Evolutionary conservation across 306 rosid species (phyloP), one percentile per base, ranked within the genome.

Genomic region (Geum urbanum): DNA sequence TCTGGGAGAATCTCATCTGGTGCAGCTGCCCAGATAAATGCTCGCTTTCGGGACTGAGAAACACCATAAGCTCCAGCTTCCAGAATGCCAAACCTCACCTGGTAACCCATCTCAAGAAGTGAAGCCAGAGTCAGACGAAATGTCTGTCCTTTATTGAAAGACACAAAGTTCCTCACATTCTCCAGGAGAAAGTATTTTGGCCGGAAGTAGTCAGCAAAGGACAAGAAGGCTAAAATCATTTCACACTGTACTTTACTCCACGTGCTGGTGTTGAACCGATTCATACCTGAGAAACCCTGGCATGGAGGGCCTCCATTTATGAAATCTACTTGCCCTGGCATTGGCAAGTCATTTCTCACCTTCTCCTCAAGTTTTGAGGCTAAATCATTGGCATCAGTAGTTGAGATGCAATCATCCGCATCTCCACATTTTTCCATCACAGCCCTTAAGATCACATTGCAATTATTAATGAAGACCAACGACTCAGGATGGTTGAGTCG

Each of bases 161-260:
- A 89, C 55, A 94, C 91, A 72, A 94, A 91, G 69, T 86, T 94
- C 84, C 99, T 87, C 85, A 94, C 99, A 49, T 94, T 94, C 88
- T 94, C 99, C 71, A 94, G 74, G 51, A 94, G 87, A 78, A 94
- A 94, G 80, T 87, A 94, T 77, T 90, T 91, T 22, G 97, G 99
- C 73, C 97, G 92, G 78, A 94, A 94, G 85, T 91, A 94, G 67
- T 94, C 97, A 3, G 92, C 99, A 77, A 91, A 94, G 48, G 99
- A 91, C 50, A 94, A 82, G 86, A 94, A 94, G 8, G 99, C 99
- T 49, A 94, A 73, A 67, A 94, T 91, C 99, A 94, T 94, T 72
- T 91, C 99, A 54, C 99, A 94, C 80, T 94, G 99, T 58, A 94
- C 99, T 83, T 91, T 94, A 80, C 99, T 94, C 99, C 99, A 94